Evolutionary conservation across 1,139 yeast species (phyloP).

Genomic region (Candida sp.): DNA sequence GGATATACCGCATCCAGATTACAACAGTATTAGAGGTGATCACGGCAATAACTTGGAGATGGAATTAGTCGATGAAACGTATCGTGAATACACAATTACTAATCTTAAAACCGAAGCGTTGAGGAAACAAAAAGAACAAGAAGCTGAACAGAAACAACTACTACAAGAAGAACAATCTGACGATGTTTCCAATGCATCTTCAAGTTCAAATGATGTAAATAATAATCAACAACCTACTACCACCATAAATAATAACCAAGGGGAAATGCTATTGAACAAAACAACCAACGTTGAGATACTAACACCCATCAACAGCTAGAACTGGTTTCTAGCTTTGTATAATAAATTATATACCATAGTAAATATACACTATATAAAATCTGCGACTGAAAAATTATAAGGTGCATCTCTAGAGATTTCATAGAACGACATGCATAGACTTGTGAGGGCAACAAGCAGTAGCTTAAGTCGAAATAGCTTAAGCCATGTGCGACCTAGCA

Average conservation of each 20-base stretch:
- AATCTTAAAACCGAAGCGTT: conserved; percentile 5
- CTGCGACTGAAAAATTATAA: background rate
- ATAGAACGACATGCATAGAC: background rate
- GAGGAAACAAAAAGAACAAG: background rate
- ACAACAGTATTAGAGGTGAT: conserved; percentile 14
- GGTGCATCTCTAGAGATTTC: background rate
- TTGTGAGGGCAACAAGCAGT: background rate
- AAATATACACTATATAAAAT: too few species aligned
- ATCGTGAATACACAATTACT: conserved; percentile 18
- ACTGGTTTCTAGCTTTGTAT: background rate
- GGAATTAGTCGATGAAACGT: conserved; percentile 17
- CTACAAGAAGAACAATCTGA: background rate
- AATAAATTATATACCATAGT: background rate
- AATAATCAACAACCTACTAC: background rate
- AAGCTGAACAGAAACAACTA: background rate
- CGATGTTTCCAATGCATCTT: too few species aligned
- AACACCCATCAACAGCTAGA: background rate
- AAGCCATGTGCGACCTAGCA: background rate
- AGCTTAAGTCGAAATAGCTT: background rate
- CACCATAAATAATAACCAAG: too few species aligned
- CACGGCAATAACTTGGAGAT: conserved; percentile 17
- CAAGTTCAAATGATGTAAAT: background rate
- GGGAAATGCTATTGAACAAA: background rate
- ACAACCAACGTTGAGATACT: background rate
- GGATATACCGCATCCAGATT: conserved; percentile 55